These are phyloP conservation scores for Phytopythium sindhum DNA, from an alignment of 352 stramenopile species.

Conservation along the genomic window DNA sequence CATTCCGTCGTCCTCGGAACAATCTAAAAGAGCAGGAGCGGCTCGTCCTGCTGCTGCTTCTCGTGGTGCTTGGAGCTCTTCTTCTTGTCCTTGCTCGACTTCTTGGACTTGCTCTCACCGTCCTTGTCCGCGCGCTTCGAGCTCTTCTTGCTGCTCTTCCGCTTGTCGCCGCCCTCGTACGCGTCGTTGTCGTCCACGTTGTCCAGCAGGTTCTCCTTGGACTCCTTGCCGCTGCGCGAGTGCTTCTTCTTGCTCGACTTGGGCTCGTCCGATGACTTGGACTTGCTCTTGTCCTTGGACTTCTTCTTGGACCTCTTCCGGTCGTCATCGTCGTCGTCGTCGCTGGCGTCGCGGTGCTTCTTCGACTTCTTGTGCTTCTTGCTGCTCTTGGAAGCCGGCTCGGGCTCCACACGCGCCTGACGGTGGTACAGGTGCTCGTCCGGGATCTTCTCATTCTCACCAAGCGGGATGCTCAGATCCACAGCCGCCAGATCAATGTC, in stretches of 20 bases:
- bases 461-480: constrained; percentile 73
- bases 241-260: constrained; percentile 17
- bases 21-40: constrained; percentile 79
- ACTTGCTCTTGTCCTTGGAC: constrained; percentile 23
- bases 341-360: constrained; percentile 15
- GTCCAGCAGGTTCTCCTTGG: constrained; percentile 49
- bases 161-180: constrained; percentile 26
- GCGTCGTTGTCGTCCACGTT: constrained; percentile 40
- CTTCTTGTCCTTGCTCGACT: constrained; percentile 29
- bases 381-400: constrained; percentile 30
- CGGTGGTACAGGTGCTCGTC: constrained; percentile 82
- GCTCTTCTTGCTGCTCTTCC: constrained; percentile 51
- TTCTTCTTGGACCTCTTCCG: constrained; percentile 34
- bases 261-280: constrained; percentile 6
- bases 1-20: neutral
- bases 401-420: constrained; percentile 31
- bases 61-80: constrained; percentile 50
- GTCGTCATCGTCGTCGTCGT: constrained; percentile 15
- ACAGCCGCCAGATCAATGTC: constrained; percentile 70
- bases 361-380: constrained; percentile 41
- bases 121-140: constrained; percentile 29
- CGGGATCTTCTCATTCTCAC: constrained; percentile 71
- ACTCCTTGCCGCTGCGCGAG: constrained; percentile 13
- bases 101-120: constrained; percentile 29
- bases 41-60: constrained; percentile 41